Evolutionary conservation across 495 filamentous ascomycete species (phyloP).

Genomic region (Talaromyces borbonicus): DNA sequence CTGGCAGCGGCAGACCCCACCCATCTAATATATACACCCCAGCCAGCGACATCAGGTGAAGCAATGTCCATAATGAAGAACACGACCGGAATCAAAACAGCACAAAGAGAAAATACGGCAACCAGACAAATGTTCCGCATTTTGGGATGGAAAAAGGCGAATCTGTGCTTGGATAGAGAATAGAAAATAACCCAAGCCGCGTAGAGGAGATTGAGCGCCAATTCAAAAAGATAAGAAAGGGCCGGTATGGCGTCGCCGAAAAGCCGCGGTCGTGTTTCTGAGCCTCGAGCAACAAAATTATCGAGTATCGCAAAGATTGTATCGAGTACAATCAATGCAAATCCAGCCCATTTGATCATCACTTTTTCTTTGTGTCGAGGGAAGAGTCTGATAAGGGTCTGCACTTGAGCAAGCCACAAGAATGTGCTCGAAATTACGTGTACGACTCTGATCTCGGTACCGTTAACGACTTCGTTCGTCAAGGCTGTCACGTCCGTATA

Average conservation of each 20-base stretch:
- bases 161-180: constrained; percentile 80
- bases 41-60: constrained; percentile 76
- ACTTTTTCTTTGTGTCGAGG: constrained; percentile 95
- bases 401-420: constrained; percentile 93
- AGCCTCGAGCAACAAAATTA: constrained; percentile 60
- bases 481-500: constrained; percentile 63
- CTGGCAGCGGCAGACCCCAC: constrained; percentile 93
- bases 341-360: constrained; percentile 97
- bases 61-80: constrained; percentile 95
- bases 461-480: constrained; percentile 64
- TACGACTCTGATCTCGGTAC: constrained; percentile 76
- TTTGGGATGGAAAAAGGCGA: constrained; percentile 84
- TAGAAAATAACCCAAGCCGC: constrained; percentile 96
- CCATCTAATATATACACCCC: constrained; percentile 97
- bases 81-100: constrained; percentile 81
- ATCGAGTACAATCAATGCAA: constrained; percentile 83
- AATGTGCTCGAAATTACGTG: constrained; percentile 89
- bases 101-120: constrained; percentile 64
- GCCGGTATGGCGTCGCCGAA: constrained; percentile 88
- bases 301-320: constrained; percentile 82
- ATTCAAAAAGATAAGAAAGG: constrained; percentile 84
- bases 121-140: constrained; percentile 90
- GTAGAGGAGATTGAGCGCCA: constrained; percentile 81
- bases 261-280: constrained; percentile 50
- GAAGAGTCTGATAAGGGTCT: constrained; percentile 90